Evolutionary conservation across 768 basidiomycete genomes (phyloP), one percentile per base, ranked within the genome.

Genomic region (Lactarius sp.): DNA sequence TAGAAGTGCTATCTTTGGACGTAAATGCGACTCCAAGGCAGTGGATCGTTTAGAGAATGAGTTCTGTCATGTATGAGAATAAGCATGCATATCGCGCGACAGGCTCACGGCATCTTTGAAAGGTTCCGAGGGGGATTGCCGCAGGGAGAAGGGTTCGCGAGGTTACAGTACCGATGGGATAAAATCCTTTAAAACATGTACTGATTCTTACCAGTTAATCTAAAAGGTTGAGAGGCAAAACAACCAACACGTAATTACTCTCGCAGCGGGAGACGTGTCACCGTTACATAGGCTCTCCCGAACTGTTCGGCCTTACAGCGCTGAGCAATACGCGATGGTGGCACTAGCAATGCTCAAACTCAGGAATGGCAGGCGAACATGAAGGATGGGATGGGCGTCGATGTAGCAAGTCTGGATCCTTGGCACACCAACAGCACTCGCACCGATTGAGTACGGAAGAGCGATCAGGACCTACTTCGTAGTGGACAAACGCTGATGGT

Each of bases 31-130:
- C 63, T 60, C 63, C 63, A 60, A 46, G 54, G 53, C 8, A 55
- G 64, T 50, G 59, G 58, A 60, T 60, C 59, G 64, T 65, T 60
- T 50, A 60, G 54, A 60, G 59, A 60, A 65, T 42, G 53, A 44
- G 63, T 60, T 51, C 59, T 60, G 52, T 36, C 59, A 64, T 56
- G 42, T 49, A 60, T 42, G 42, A 56, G 41, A 65, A 56, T 59
- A 31, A n/a, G 53, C n/a, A 56, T 22, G 47, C 62, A 54, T 39
- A 41, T 54, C 57, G 62, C 33, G 53, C 47, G 47, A 59, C 47
- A 55, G 39, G 39, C 53, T 55, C 53, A 52, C 54, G 64, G 54
- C 54, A 56, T 56, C 39, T 42, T 33, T 20, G 49, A 65, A 60
- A 64, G 22, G 39, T 44, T 27, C 63, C 58, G 58, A 59, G 41